A percentile compares a stretch with the other conserved stretches of the same genome.
These are phyloP conservation scores for Loxodes magnus DNA, from an alignment of 73 alveolate genomes.

Conservation along the genomic window DNA sequence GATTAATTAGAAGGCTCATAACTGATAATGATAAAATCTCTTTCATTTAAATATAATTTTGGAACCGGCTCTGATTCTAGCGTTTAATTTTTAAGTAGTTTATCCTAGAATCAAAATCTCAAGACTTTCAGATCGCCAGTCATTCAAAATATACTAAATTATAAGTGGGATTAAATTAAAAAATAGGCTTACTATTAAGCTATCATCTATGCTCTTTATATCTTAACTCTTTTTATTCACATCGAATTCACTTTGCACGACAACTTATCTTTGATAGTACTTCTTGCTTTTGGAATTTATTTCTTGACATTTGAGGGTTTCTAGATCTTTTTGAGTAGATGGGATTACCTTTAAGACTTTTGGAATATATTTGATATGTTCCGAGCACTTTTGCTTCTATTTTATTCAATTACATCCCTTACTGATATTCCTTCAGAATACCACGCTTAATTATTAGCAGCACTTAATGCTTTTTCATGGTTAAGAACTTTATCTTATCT, in stretches of 20 bases:
- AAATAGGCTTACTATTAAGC: too few relatives aligned
- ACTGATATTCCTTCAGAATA: neutral
- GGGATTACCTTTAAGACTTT: neutral
- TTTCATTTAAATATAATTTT: neutral
- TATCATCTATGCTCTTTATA: neutral
- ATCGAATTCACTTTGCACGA: too few relatives aligned
- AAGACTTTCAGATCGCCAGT: conserved; percentile 3
- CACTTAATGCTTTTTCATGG: too few relatives aligned
- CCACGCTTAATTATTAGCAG: too few relatives aligned
- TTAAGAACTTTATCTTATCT: neutral
- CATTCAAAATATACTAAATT: neutral
- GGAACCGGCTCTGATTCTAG: neutral
- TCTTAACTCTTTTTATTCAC: neutral
- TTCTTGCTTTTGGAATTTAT: too few relatives aligned
- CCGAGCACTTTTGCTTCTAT: neutral
- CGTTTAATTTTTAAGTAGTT: neutral
- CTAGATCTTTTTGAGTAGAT: neutral
- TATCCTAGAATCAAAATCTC: neutral
- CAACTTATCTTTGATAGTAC: too few relatives aligned
- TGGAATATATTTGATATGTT: neutral
- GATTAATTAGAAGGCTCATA: too few relatives aligned
- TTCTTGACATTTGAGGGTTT: neutral
- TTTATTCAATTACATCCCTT: neutral
- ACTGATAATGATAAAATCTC: too few relatives aligned
- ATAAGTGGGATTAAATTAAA: too few relatives aligned